Evolutionary conservation across 2,329 filamentous ascomycete genomes (phyloP), one percentile per base, ranked within the genome.

Genomic region (Tolypocladium inflatum): DNA sequence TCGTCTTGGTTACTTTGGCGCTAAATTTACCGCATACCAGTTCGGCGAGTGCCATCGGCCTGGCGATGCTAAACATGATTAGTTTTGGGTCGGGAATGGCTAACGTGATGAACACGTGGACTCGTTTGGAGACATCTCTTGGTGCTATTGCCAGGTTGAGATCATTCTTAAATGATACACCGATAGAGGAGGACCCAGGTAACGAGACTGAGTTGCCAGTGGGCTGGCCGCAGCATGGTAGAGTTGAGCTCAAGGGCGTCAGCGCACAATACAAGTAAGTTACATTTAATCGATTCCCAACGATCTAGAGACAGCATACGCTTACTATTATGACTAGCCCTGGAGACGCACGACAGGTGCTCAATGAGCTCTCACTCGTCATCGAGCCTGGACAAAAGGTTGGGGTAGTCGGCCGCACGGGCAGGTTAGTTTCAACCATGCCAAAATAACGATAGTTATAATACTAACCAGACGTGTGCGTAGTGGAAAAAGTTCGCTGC

Each of bases 1-100:
- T 59, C 1, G 54, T 59, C 4, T 55, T 65, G 1, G 68, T 73
- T 11, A 64, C 79, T 1, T 73, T 76, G 2, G 73, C 78, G 5
- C 37, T 61, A 6, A 55, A 38, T 35, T 9, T 43, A 21, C 41
- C 41, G 7, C n/a, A 21, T 21, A 60, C 45, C 10, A 53, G 51
- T 1, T 35, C 54, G 8, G 38, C 54, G n/a, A 51, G 54, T n/a
- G 57, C 56, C 23, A 56, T 62, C 15, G 55, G 60, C 3, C 42
- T 62, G 7, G 58, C 58, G 10, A 45, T 62, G 41, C 26, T 62
- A 37, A 61, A 57, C 26, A 50, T 60, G 23, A 53, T 60, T 37
- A 51, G 23, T 19, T 56, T 62, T 30, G 55, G 57, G 37, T 51
- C 58, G 23, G 55, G 30, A 15, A 53, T 62, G 15, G 35, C 59